These are phyloP conservation scores for Aspergillus homomorphus DNA, from an alignment of 495 filamentous ascomycete genomes.

Conservation along the genomic window DNA sequence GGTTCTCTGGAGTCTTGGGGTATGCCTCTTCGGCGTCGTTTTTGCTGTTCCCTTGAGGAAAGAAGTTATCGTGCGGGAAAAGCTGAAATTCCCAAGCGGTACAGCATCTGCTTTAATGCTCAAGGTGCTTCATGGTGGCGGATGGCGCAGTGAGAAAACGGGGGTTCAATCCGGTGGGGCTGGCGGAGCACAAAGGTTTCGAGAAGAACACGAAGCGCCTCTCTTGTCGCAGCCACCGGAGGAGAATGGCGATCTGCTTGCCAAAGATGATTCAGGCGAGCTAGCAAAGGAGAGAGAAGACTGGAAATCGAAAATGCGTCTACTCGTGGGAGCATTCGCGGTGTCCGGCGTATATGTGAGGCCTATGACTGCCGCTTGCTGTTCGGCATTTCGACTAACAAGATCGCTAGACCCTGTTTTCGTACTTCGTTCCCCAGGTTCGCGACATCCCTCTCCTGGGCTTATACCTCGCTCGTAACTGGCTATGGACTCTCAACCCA, in stretches of 20 bases:
- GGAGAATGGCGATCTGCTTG: conserved; percentile 15
- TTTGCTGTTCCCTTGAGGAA: conserved; percentile 86
- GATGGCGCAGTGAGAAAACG: conserved; percentile 26
- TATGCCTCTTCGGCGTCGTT: conserved; percentile 93
- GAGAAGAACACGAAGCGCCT: conserved; percentile 14
- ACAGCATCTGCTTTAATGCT: conserved; percentile 96
- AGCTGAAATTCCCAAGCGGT: conserved; percentile 88
- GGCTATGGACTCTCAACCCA: conserved; percentile 96
- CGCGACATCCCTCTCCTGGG: conserved; percentile 86
- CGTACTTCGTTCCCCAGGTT: conserved; percentile 86
- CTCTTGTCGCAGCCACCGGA: conserved; percentile 13
- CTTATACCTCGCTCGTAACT: conserved; percentile 64
- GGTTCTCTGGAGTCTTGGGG: conserved; percentile 83
- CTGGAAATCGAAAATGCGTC: conserved; percentile 61
- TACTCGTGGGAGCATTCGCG: conserved; percentile 56
- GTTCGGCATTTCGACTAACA: neutral
- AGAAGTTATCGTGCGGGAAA: conserved; percentile 89
- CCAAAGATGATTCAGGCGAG: conserved; percentile 30
- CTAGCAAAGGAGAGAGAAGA: conserved; percentile 36
- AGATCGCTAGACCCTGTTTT: conserved; percentile 66
- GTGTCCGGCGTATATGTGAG: conserved; percentile 54
- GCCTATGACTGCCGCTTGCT: neutral
- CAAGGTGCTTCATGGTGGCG: conserved; percentile 72
- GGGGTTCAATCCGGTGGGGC: conserved; percentile 17
- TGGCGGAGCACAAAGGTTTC: conserved; percentile 13